Conservation (phyloP, 2,329 filamentous ascomycete genomes). For the Byssochlamys sp. region DNA sequence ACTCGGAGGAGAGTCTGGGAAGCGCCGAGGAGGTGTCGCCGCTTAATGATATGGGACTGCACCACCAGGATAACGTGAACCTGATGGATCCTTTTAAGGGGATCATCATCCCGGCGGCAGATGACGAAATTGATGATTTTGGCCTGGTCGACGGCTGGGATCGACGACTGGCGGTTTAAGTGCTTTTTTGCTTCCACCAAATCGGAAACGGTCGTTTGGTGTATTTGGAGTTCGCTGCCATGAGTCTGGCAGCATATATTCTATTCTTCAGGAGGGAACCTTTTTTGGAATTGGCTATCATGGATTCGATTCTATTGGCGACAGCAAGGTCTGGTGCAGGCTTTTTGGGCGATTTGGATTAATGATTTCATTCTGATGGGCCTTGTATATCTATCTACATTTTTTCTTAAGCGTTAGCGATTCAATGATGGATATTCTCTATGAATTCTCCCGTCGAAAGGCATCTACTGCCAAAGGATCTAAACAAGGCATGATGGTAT, state of each 20-base stretch:
- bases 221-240: not conserved
- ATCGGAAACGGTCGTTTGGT: not conserved
- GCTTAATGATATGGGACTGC: slow-evolving; percentile 15
- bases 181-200: not conserved
- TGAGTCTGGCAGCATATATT: not conserved
- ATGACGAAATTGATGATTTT: slow-evolving; percentile 25
- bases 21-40: slow-evolving; percentile 40
- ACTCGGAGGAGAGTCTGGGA: slow-evolving; percentile 51
- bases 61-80: slow-evolving; percentile 19
- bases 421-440: not conserved
- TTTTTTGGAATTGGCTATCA: not conserved
- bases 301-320: not conserved
- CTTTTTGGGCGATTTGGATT: not conserved
- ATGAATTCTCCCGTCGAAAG: not conserved
- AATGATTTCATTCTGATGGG: not conserved
- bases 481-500: not conserved
- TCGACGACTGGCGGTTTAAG: slow-evolving; percentile 24
- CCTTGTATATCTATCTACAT: not conserved
- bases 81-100: slow-evolving; percentile 26
- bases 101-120: slow-evolving; percentile 28
- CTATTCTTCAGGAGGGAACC: not conserved
- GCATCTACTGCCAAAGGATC: too few species aligned
- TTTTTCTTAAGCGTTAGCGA: not conserved
- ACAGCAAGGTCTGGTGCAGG: not conserved
- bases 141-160: slow-evolving; percentile 23